These are phyloP conservation scores for Castanea mollissima DNA, from an alignment of 306 rosid genomes.

Conservation along the genomic window DNA sequence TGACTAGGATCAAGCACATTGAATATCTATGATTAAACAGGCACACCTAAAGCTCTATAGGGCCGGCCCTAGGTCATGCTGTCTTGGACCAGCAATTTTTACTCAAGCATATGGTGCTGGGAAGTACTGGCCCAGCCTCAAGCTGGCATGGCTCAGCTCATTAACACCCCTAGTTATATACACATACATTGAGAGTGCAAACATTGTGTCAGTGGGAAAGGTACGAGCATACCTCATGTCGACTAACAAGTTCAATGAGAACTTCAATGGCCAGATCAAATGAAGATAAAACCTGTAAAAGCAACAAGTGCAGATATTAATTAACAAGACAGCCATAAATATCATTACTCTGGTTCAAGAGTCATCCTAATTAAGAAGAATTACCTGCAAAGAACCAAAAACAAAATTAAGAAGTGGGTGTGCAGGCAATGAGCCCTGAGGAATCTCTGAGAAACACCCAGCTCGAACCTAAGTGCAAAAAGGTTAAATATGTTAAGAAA, in stretches of 20 bases:
- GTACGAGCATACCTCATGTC: conserved; percentile 75
- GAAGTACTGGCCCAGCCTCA: too few species aligned
- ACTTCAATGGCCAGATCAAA: conserved; percentile 96
- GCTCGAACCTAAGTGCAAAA: conserved; percentile 71
- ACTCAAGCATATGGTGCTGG: conserved; percentile 1
- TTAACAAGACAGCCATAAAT: conserved; percentile 10
- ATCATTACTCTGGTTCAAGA: conserved; percentile 15
- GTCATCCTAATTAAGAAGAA: conserved; percentile 16
- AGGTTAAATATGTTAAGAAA: conserved; percentile 19
- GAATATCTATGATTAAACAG: neutral
- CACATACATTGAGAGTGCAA: neutral
- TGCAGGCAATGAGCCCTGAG: conserved; percentile 65
- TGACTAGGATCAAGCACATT: neutral
- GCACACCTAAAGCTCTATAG: neutral
- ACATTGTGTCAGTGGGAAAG: conserved; percentile 13
- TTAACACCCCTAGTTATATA: neutral
- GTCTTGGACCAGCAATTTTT: neutral
- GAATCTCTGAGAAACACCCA: conserved; percentile 93
- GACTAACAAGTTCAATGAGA: conserved; percentile 83
- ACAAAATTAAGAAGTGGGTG: conserved; percentile 87
- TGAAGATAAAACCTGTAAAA: conserved; percentile 57
- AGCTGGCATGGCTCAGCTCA: neutral
- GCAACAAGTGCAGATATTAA: conserved; percentile 28
- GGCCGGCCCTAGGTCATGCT: neutral
- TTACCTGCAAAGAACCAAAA: conserved; percentile 84